These are phyloP conservation scores for Angophora floribunda DNA, from an alignment of 345 rosid genomes.

Conservation along the genomic window DNA sequence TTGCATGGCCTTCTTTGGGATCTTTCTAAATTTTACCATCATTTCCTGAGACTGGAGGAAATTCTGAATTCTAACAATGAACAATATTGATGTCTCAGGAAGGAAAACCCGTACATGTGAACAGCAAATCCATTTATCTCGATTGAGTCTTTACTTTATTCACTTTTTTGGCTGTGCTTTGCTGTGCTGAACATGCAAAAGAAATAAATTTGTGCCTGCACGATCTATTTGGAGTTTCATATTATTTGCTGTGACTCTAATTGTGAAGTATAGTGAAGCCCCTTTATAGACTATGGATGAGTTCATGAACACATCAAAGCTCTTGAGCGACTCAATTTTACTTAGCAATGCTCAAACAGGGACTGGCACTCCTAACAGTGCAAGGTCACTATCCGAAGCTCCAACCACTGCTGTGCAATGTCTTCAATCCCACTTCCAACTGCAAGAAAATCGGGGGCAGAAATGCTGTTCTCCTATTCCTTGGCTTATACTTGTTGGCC, in stretches of 20 bases:
- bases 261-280: not conserved
- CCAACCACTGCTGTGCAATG: slow-evolving; percentile 28
- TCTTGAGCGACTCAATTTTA: not conserved
- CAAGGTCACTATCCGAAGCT: slow-evolving; percentile 41
- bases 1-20: not conserved
- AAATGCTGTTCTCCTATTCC: slow-evolving; percentile 26
- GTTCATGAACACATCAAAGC: not conserved
- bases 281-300: not conserved
- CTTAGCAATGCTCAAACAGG: slow-evolving; percentile 5
- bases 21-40: rapidly evolving
- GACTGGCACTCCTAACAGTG: slow-evolving; percentile 24
- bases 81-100: not conserved
- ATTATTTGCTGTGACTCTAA: not conserved
- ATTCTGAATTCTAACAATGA: not conserved
- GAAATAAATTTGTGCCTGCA: not conserved
- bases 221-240: not conserved
- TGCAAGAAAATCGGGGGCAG: slow-evolving; percentile 24
- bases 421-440: slow-evolving; percentile 10
- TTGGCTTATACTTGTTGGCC: slow-evolving; percentile 36
- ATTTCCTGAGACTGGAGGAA: not conserved
- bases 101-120: not conserved
- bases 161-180: not conserved
- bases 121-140: rapidly evolving
- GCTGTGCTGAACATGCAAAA: not conserved
- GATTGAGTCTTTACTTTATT: not conserved